phyloP scores from a whole-genome alignment of 2,329 filamentous ascomycete species.

The Pseudomassariella vexata region DNA sequence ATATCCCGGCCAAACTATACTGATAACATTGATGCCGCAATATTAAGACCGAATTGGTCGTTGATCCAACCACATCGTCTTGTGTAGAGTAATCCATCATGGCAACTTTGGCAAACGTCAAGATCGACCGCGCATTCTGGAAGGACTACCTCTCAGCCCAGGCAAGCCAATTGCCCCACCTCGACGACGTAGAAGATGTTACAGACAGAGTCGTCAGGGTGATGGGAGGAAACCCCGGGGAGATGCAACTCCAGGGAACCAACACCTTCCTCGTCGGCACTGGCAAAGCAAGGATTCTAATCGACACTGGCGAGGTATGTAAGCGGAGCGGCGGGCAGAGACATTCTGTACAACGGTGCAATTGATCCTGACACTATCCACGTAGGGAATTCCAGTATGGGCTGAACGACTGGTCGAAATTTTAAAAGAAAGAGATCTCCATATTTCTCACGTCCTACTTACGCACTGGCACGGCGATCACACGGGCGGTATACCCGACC shows the following conservation, averaged over 20 bases:
- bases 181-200: conserved; percentile 3
- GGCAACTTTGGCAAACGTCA: too few relatives aligned
- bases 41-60: too few relatives aligned
- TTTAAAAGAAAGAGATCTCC: conserved; percentile 51
- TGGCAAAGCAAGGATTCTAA: conserved; percentile 51
- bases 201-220: conserved; percentile 15
- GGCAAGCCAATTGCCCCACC: not conserved
- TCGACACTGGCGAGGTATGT: conserved; percentile 49
- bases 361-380: conserved; percentile 11
- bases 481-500: conserved; percentile 62
- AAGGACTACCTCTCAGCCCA: conserved; percentile 6
- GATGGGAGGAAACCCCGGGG: conserved; percentile 6
- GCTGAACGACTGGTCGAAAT: conserved; percentile 40
- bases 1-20: too few relatives aligned
- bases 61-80: too few relatives aligned
- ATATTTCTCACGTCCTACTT: conserved; percentile 47
- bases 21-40: too few relatives aligned
- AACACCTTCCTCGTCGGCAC: conserved; percentile 63
- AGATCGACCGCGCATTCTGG: too few relatives aligned
- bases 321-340: conserved; percentile 25
- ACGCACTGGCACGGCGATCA: too few relatives aligned
- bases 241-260: conserved; percentile 33
- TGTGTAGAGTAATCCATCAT: too few relatives aligned
- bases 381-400: conserved; percentile 53
- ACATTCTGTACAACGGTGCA: conserved; percentile 32